These are phyloP conservation scores for Trichoderma afroharzianum DNA, from an alignment of 2,329 filamentous ascomycete species.

Conservation along the genomic window DNA sequence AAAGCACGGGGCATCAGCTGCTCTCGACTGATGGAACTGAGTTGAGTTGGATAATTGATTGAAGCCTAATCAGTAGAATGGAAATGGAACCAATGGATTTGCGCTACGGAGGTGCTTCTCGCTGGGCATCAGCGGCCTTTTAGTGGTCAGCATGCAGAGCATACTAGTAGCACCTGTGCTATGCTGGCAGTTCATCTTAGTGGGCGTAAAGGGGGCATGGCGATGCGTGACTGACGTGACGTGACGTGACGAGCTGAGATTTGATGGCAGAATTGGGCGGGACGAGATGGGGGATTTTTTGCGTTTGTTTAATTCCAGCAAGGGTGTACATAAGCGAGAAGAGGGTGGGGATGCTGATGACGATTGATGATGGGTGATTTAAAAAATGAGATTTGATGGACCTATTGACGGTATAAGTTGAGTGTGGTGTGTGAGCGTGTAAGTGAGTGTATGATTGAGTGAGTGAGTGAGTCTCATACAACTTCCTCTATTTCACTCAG, in stretches of 20 bases:
- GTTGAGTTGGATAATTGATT: neutral
- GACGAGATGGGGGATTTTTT: neutral
- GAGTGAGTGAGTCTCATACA: neutral
- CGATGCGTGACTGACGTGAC: neutral
- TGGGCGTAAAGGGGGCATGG: neutral
- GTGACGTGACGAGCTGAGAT: slow-evolving; percentile 7
- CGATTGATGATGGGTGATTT: neutral
- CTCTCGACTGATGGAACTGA: neutral
- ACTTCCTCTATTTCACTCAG: neutral
- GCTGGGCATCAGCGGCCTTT: too few species aligned
- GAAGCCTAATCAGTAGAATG: neutral
- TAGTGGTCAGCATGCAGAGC: too few species aligned
- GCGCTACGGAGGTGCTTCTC: neutral
- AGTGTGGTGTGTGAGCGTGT: neutral
- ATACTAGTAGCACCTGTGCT: neutral
- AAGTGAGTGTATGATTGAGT: neutral
- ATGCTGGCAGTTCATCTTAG: neutral
- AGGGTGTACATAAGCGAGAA: neutral
- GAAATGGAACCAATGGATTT: neutral
- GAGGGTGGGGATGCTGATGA: neutral
- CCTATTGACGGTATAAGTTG: neutral
- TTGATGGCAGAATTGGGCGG: neutral
- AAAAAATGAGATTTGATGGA: neutral
- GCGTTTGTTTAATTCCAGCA: neutral
- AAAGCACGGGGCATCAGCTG: neutral